Conservation (phyloP, 1,139 yeast species). For the Pichia sp. region DNA sequence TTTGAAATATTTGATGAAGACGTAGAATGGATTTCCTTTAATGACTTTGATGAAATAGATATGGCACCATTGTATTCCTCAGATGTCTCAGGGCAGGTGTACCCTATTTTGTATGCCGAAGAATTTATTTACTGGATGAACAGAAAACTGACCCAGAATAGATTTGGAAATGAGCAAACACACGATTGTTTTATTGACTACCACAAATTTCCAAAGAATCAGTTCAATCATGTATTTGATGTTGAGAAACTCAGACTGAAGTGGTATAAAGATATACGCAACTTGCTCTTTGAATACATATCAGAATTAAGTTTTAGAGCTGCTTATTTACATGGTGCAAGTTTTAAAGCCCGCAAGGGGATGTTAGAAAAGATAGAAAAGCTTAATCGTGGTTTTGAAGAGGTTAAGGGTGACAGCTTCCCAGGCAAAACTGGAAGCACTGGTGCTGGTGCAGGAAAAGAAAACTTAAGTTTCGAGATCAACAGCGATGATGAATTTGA, state of each 20-base stretch:
- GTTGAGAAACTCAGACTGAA: slow-evolving; percentile 68
- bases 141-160: slow-evolving; percentile 10
- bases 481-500: slow-evolving; percentile 43
- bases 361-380: not conserved
- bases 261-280: slow-evolving; percentile 70
- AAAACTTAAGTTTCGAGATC: too few species aligned
- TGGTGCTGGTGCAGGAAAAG: too few species aligned
- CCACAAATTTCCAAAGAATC: slow-evolving; percentile 24
- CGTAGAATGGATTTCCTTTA: slow-evolving; percentile 64
- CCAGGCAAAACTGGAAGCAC: too few species aligned
- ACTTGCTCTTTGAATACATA: slow-evolving; percentile 54
- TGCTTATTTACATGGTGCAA: slow-evolving; percentile 41
- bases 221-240: slow-evolving; percentile 59
- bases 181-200: slow-evolving; percentile 35
- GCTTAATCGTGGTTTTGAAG: too few species aligned
- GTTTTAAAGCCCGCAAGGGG: slow-evolving; percentile 11
- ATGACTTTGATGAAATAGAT: slow-evolving; percentile 73
- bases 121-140: slow-evolving; percentile 59
- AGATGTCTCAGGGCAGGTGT: slow-evolving; percentile 35
- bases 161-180: slow-evolving; percentile 23
- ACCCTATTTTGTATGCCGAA: slow-evolving; percentile 68
- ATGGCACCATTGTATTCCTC: slow-evolving; percentile 33
- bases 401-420: too few species aligned
- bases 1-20: slow-evolving; percentile 23
- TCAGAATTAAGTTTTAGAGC: slow-evolving; percentile 58